Percentiles rank a stretch among this genome's conserved stretches.
These are phyloP conservation scores for Candida maesae DNA, from an alignment of 805 yeast species.

Conservation along the genomic window DNA sequence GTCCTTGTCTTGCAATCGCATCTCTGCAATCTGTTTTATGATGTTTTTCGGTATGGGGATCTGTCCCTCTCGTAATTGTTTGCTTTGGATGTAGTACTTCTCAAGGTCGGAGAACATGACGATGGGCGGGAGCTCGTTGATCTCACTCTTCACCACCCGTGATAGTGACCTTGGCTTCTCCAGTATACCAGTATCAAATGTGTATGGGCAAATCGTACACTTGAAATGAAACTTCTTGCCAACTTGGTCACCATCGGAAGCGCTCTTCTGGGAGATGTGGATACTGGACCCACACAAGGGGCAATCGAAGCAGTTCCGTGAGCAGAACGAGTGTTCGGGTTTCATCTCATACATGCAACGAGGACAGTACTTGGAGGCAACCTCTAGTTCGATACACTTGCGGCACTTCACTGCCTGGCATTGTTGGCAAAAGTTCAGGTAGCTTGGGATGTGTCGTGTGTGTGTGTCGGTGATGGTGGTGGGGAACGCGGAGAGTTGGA, in stretches of 20 bases:
- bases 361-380: slow-evolving; percentile 26
- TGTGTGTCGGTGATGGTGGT: slow-evolving; percentile 18
- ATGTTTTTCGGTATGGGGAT: slow-evolving; percentile 16
- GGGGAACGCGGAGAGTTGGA: slow-evolving; percentile 21
- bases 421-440: slow-evolving; percentile 22
- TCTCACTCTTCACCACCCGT: slow-evolving; percentile 11
- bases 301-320: slow-evolving; percentile 28
- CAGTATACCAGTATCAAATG: slow-evolving; percentile 9
- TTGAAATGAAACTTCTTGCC: slow-evolving; percentile 11
- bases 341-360: slow-evolving; percentile 26
- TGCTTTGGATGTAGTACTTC: slow-evolving; percentile 18
- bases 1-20: slow-evolving; percentile 12
- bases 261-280: slow-evolving; percentile 9
- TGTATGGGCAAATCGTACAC: slow-evolving; percentile 19
- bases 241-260: not conserved
- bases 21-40: slow-evolving; percentile 15
- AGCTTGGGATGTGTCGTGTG: slow-evolving; percentile 18
- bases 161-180: slow-evolving; percentile 19
- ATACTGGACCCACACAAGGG: slow-evolving; percentile 21
- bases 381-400: slow-evolving; percentile 26
- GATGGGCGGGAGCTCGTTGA: slow-evolving; percentile 6
- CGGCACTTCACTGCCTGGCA: slow-evolving; percentile 28
- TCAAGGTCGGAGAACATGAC: slow-evolving; percentile 18
- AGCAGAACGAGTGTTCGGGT: slow-evolving; percentile 22
- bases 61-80: slow-evolving; percentile 9